phyloP scores from a whole-genome alignment of 2,329 filamentous ascomycete genomes.

The Colletotrichum spaethianum region DNA sequence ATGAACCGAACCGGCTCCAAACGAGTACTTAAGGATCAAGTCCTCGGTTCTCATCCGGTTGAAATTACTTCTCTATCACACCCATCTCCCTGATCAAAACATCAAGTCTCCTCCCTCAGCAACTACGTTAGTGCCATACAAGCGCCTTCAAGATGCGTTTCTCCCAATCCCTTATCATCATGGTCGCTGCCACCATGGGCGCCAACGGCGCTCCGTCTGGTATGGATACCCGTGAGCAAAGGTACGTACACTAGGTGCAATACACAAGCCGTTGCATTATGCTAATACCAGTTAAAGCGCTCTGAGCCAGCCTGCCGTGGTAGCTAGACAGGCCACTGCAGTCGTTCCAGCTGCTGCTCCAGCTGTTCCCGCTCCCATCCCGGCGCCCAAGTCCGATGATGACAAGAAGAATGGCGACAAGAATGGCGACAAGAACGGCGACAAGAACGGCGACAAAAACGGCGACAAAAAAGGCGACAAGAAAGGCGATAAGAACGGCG shows the following conservation, averaged over 20 bases:
- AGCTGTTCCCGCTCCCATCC: not conserved
- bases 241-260: not conserved
- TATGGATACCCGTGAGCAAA: slow-evolving; percentile 24
- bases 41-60: not conserved
- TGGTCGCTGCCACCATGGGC: slow-evolving; percentile 38
- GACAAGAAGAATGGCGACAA: not conserved
- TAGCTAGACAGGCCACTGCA: slow-evolving; percentile 14
- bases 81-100: slow-evolving; percentile 5
- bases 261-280: too few relatives aligned
- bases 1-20: not conserved
- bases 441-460: not conserved
- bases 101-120: not conserved
- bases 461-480: not conserved
- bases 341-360: slow-evolving; percentile 1
- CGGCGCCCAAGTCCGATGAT: slow-evolving; percentile 8
- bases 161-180: slow-evolving; percentile 36
- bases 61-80: not conserved
- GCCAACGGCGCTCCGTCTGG: slow-evolving; percentile 33
- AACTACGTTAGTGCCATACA: not conserved
- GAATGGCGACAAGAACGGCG: slow-evolving; percentile 3
- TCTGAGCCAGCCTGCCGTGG: slow-evolving; percentile 8
- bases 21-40: slow-evolving; percentile 6
- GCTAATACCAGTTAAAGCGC: slow-evolving; percentile 9
- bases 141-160: slow-evolving; percentile 33
- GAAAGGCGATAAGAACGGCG: not conserved